Evolutionary conservation across 768 basidiomycete genomes (phyloP), one percentile per base, ranked within the genome.

Genomic region (Leccinellum rugosiceps): DNA sequence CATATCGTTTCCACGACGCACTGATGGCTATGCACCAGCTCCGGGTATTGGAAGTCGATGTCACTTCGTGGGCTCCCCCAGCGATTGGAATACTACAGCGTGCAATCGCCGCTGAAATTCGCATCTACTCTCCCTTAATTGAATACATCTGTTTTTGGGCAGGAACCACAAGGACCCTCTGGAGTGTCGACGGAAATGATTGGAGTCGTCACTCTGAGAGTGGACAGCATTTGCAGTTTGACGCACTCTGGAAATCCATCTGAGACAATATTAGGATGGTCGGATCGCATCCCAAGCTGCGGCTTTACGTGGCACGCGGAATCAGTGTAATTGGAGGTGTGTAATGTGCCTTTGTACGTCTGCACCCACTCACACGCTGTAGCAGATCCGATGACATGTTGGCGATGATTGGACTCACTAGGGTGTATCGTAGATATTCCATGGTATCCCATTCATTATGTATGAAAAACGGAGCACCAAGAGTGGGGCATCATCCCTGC

Each of bases 21-120:
- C 61, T 79, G 31, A 70, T 73, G 65, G 61, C 65, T 15, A 65
- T 80, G 62, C 62, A 54, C 52, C 63, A 70, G 25, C 70, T 79
- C 44, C 65, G 65, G 44, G 60, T 63, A 53, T 63, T 79, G 52
- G 76, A 77, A 63, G 58, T 78, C 38, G 75, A 77, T 49, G 55
- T 77, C 32, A 61, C 70, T 35, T 60, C 63, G 31, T 78, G 76
- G 77, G 50, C 58, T 15, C 72, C 75, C 15, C 63, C 63, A 9
- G 65, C 75, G 11, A 63, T 66, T 41, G 68, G 69, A 35, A 45
- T 59, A 21, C 51, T 64, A 17, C 76, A 78, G 58, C 75, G 75
- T 57, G 61, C 65, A 59, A 63, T 80, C 60, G 68, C 72, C 52
- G 67, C 73, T 26, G 78, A 79, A 58, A 63, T 77, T 28, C 74